Evolutionary conservation across 1,139 yeast genomes (phyloP).

Genomic region (Diutina catenulata): DNA sequence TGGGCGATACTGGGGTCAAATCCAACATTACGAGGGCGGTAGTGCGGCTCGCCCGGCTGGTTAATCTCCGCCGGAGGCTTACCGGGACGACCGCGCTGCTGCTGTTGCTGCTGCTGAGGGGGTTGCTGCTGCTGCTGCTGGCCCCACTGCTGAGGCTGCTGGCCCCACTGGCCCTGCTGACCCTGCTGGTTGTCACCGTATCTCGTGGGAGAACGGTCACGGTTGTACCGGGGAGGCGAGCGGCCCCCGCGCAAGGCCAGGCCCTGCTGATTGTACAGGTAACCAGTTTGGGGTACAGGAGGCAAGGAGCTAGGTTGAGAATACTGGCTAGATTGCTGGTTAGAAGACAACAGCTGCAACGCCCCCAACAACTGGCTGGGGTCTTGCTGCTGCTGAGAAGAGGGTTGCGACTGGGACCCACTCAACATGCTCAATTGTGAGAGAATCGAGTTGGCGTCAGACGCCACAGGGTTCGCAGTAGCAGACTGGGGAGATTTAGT

Average conservation of each 20-base stretch:
- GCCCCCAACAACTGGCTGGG: background rate
- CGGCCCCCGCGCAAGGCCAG: too few relatives aligned
- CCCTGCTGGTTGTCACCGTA: background rate
- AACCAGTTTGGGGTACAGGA: too few relatives aligned
- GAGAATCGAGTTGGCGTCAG: conserved; percentile 16
- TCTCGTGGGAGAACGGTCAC: background rate
- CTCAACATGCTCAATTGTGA: conserved; percentile 35
- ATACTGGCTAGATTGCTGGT: too few relatives aligned
- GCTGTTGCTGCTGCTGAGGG: conserved; percentile 1
- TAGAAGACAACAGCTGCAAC: conserved; percentile 1
- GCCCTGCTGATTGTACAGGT: too few relatives aligned
- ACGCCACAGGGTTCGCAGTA: conserved; percentile 7
- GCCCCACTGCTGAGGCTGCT: conserved; percentile 8
- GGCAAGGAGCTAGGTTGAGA: conserved; percentile 5
- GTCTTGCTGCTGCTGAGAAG: background rate
- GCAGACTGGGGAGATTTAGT: conserved; percentile 14
- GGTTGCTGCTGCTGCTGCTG: background rate
- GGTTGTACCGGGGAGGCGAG: conserved; percentile 3
- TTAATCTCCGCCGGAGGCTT: conserved; percentile 40
- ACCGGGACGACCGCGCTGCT: too few relatives aligned
- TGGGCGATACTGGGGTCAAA: conserved; percentile 65
- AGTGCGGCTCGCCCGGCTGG: conserved; percentile 59
- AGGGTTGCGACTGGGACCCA: conserved; percentile 9
- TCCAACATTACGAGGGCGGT: conserved; percentile 58
- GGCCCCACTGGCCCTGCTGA: conserved; percentile 16